These are phyloP conservation scores for Flagelloscypha sp. DNA, from an alignment of 768 basidiomycete genomes.

Conservation along the genomic window DNA sequence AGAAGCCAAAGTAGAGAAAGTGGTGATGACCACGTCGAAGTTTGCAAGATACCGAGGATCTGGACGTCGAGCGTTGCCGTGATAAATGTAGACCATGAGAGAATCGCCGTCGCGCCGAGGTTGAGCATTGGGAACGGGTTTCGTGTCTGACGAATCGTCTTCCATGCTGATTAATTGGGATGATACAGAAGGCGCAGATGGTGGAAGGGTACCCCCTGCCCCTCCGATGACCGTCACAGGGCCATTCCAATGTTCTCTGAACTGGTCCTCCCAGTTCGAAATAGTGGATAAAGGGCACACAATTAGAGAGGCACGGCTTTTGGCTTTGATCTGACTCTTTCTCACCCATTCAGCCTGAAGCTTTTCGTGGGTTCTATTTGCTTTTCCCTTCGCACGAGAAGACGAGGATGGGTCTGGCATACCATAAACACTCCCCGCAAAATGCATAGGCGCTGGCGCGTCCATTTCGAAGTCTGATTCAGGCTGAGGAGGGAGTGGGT, in stretches of 20 bases:
- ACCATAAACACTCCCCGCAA: conserved; percentile 74
- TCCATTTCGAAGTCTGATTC: conserved; percentile 16
- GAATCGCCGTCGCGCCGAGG: conserved; percentile 36
- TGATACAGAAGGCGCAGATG: conserved; percentile 25
- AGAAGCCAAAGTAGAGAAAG: conserved; percentile 89
- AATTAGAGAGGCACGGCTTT: conserved; percentile 88
- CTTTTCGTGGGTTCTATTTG: conserved; percentile 59
- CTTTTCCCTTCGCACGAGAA: conserved; percentile 49
- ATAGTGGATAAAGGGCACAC: conserved; percentile 96
- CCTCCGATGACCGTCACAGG: conserved; percentile 81
- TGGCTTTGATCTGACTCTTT: conserved; percentile 68
- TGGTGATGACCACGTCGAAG: conserved; percentile 97
- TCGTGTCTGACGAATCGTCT: conserved; percentile 18
- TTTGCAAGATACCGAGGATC: conserved; percentile 85
- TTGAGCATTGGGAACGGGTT: conserved; percentile 21
- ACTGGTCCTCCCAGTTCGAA: conserved; percentile 98
- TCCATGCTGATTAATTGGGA: conserved; percentile 20
- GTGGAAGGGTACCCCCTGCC: conserved; percentile 36
- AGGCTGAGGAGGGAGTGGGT: conserved; percentile 31
- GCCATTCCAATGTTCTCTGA: conserved; percentile 94
- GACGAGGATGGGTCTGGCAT: conserved; percentile 52
- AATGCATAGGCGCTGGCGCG: conserved; percentile 43
- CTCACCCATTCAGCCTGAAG: conserved; percentile 62
- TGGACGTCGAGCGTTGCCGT: conserved; percentile 80
- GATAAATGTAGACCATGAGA: conserved; percentile 90